Conservation (phyloP, 2,329 filamentous ascomycete species). For the Aspergillus pseudoviridinutans region DNA sequence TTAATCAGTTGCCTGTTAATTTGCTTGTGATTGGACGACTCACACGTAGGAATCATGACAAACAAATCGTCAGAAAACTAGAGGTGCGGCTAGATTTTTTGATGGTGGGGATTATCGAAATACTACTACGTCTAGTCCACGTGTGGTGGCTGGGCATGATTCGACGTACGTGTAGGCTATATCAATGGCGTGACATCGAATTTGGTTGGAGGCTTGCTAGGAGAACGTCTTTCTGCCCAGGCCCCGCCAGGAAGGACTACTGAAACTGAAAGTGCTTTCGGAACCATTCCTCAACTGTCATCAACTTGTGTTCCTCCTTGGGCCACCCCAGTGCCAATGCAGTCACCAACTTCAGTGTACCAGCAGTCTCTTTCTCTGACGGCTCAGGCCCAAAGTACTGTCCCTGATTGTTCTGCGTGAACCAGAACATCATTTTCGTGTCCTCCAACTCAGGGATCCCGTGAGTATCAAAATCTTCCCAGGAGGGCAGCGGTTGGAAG, state of each 20-base stretch:
- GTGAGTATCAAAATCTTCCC: slow-evolving; percentile 10
- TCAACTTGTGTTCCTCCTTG: background rate
- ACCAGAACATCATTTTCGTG: slow-evolving; percentile 9
- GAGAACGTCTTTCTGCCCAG: no score
- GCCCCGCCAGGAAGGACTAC: background rate
- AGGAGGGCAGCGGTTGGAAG: slow-evolving; percentile 5
- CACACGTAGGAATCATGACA: no score
- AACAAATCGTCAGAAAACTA: no score
- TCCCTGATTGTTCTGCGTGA: slow-evolving; percentile 8
- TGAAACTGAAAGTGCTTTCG: background rate
- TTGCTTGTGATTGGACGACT: no score
- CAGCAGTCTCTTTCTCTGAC: slow-evolving; percentile 5
- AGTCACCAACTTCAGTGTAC: slow-evolving; percentile 2
- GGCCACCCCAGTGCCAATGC: background rate
- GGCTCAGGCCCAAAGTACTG: slow-evolving; percentile 8
- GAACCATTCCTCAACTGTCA: background rate
- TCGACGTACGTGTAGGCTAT: no score
- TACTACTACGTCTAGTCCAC: no score
- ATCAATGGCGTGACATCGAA: background rate
- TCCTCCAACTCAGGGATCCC: slow-evolving; percentile 9
- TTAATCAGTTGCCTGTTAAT: no score
- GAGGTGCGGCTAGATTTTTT: no score
- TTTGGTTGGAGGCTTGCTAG: no score
- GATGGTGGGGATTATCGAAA: no score
- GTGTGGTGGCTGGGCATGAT: no score